These are phyloP conservation scores for Phellinidium pouzarii DNA, from an alignment of 1,284 basidiomycete species.

Conservation along the genomic window DNA sequence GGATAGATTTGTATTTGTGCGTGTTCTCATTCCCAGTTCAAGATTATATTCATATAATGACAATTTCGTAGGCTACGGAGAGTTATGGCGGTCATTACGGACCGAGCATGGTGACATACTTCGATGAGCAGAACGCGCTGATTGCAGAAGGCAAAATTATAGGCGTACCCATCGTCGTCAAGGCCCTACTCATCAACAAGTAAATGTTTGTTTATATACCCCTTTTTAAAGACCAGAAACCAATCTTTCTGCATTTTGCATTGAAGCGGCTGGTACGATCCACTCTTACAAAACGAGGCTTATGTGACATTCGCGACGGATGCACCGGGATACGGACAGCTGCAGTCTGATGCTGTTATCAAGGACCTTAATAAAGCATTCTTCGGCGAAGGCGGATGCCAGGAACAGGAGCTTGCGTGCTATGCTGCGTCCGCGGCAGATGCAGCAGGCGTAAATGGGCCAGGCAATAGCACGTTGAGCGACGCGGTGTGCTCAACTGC, in stretches of 20 bases:
- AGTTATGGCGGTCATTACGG: constrained; percentile 68
- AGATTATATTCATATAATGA: background rate
- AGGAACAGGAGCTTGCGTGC: constrained; percentile 45
- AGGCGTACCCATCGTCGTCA: constrained; percentile 35
- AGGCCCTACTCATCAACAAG: constrained; percentile 38
- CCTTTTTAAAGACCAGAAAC: background rate
- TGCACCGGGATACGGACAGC: constrained; percentile 59
- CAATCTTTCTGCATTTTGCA: background rate
- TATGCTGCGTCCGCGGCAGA: constrained; percentile 34
- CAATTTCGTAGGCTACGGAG: constrained; percentile 33
- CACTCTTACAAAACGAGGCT: constrained; percentile 53
- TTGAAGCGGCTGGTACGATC: constrained; percentile 58
- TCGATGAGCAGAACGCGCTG: constrained; percentile 56
- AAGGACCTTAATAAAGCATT: constrained; percentile 41
- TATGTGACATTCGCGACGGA: constrained; percentile 53
- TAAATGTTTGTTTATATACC: constrained; percentile 17
- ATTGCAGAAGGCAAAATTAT: constrained; percentile 37
- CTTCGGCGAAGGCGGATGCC: constrained; percentile 43
- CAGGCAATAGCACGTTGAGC: constrained; percentile 35
- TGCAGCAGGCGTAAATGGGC: constrained; percentile 15
- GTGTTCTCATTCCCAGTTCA: background rate
- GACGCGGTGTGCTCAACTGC: constrained; percentile 44
- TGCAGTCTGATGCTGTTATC: constrained; percentile 43
- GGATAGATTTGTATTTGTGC: constrained; percentile 49
- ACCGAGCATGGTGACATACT: constrained; percentile 56